These are phyloP conservation scores for Colletotrichum sidae DNA, from an alignment of 2,329 filamentous ascomycete genomes.

Conservation along the genomic window DNA sequence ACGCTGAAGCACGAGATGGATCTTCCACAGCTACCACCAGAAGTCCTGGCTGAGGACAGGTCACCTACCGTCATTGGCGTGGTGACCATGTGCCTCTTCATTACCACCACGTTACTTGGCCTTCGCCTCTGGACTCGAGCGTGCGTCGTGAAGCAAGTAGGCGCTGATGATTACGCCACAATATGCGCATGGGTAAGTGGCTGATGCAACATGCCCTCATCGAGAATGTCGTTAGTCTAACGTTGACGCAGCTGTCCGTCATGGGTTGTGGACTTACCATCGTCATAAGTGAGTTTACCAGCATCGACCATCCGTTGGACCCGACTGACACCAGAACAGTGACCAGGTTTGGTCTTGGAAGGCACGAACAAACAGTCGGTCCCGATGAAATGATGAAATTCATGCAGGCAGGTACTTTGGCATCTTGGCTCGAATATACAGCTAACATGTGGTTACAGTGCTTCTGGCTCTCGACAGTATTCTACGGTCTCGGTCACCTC, in stretches of 20 bases:
- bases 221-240: constrained; percentile 3
- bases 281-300: constrained; percentile 17
- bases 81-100: constrained; percentile 38
- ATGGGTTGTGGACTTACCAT: constrained; percentile 19
- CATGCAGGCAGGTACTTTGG: constrained; percentile 27
- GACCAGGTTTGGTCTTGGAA: constrained; percentile 39
- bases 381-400: constrained; percentile 5
- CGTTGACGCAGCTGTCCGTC: constrained; percentile 11
- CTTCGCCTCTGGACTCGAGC: constrained; percentile 42
- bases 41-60: constrained; percentile 29
- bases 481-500: constrained; percentile 45
- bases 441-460: constrained; percentile 35
- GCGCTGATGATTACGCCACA: constrained; percentile 43
- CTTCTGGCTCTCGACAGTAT: constrained; percentile 45
- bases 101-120: constrained; percentile 37
- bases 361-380: constrained; percentile 27
- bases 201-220: neutral
- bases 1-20: constrained; percentile 11
- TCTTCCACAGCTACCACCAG: constrained; percentile 20
- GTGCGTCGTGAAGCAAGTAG: constrained; percentile 42
- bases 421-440: too few relatives aligned
- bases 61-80: constrained; percentile 36
- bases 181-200: constrained; percentile 40
- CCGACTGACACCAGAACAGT: constrained; percentile 3
- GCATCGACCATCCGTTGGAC: too few relatives aligned